phyloP scores from a whole-genome alignment of 371 early-diverging fungal species.

The Funneliformis caledonium region DNA sequence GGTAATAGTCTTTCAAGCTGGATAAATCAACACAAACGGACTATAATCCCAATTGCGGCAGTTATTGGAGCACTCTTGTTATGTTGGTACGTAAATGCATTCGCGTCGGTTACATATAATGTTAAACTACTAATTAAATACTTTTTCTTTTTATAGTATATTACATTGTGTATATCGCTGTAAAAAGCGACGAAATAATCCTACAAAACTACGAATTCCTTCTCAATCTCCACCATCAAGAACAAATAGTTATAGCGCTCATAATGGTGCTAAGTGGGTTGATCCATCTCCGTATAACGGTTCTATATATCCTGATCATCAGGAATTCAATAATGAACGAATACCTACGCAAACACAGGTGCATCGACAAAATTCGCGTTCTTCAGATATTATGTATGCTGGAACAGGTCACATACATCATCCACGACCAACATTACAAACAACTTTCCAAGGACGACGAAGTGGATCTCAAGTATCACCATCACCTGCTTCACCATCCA shows the following conservation, averaged over 20 bases:
- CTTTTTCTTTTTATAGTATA: constrained; percentile 7
- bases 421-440: not conserved
- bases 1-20: constrained; percentile 54
- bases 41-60: constrained; percentile 60
- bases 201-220: not conserved
- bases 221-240: not conserved
- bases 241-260: not conserved
- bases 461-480: not conserved
- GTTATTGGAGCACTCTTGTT: constrained; percentile 55
- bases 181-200: not conserved
- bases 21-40: constrained; percentile 50
- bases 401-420: not conserved
- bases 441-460: not conserved
- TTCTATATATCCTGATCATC: not conserved
- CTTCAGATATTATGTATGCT: not conserved
- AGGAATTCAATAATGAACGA: not conserved
- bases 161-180: constrained; percentile 8
- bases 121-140: constrained; percentile 6
- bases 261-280: not conserved
- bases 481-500: not conserved
- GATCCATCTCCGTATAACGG: constrained; percentile 42
- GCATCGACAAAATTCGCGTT: not conserved
- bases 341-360: not conserved
- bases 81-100: constrained; percentile 47
- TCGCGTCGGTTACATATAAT: constrained; percentile 54